phyloP scores from a whole-genome alignment of 768 basidiomycete genomes.

The Tylopilus balloui region DNA sequence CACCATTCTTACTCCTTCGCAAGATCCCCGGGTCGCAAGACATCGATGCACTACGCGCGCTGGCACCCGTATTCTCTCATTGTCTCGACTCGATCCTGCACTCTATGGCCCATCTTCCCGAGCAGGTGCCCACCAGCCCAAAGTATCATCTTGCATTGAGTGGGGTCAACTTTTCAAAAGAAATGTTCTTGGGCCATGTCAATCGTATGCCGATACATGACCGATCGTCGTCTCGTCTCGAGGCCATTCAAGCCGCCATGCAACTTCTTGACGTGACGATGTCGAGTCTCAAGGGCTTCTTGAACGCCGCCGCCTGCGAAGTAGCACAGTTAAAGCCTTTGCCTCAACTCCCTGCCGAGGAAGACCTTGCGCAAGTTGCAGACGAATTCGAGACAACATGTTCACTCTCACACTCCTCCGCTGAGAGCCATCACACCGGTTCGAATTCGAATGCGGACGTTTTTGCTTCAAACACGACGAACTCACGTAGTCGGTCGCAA shows the following conservation, averaged over 20 bases:
- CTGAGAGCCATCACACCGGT: not conserved
- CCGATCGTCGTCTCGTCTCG: conserved; percentile 1
- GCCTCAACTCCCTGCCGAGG: conserved; percentile 18
- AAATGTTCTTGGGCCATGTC: conserved; percentile 23
- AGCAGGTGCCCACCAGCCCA: conserved; percentile 16
- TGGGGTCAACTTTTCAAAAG: conserved; percentile 19
- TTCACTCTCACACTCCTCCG: conserved; percentile 6
- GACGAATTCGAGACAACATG: conserved; percentile 1
- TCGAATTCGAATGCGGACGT: not conserved
- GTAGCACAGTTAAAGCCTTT: conserved; percentile 27
- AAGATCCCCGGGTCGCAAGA: conserved; percentile 22
- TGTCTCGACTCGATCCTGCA: conserved; percentile 27
- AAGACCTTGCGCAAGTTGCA: not conserved
- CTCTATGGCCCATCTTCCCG: conserved; percentile 23
- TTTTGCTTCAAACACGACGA: conserved; percentile 1
- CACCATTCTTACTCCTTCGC: conserved; percentile 27
- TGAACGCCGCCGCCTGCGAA: conserved; percentile 29
- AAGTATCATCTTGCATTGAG: conserved; percentile 22
- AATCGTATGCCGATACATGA: conserved; percentile 3
- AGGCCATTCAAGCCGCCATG: conserved; percentile 17
- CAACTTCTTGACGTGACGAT: conserved; percentile 31
- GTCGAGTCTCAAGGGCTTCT: conserved; percentile 30
- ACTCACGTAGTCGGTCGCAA: not conserved
- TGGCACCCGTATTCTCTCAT: conserved; percentile 21
- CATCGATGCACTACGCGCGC: conserved; percentile 26